phyloP scores from a whole-genome alignment of 1,284 basidiomycete species.

The Rugosomyces carneus region DNA sequence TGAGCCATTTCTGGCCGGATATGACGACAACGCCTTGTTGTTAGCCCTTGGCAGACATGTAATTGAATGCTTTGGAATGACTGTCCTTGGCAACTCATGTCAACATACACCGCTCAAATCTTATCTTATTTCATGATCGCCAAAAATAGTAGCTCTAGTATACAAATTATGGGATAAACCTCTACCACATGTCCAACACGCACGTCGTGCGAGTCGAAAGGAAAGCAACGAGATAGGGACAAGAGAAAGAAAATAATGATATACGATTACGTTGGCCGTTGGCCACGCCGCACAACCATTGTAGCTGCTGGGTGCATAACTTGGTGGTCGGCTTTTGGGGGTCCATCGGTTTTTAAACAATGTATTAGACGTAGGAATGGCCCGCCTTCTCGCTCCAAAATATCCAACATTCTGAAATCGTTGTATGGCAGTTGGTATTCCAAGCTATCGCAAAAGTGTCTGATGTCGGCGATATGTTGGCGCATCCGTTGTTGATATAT shows the following conservation, averaged over 20 bases:
- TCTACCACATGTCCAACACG: neutral
- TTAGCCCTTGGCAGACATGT: neutral
- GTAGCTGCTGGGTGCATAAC: neutral
- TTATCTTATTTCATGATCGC: neutral
- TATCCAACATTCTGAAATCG: slow-evolving; percentile 25
- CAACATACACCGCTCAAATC: neutral
- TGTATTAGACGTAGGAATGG: slow-evolving; percentile 23
- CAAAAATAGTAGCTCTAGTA: neutral
- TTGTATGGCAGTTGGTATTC: slow-evolving; percentile 30
- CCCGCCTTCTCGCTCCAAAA: slow-evolving; percentile 23
- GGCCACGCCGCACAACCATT: neutral
- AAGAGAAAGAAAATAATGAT: neutral
- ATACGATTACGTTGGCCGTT: neutral
- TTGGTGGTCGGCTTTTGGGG: slow-evolving; percentile 1
- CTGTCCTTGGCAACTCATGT: neutral
- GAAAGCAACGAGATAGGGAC: neutral
- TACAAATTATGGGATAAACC: neutral
- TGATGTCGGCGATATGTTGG: slow-evolving; percentile 24
- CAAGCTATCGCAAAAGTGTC: slow-evolving; percentile 28
- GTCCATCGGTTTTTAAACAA: slow-evolving; percentile 20
- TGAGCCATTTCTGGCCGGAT: neutral
- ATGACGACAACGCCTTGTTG: neutral
- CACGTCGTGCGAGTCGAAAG: neutral
- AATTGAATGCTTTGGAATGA: neutral
- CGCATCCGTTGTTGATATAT: slow-evolving; percentile 23